These are phyloP conservation scores for Hypoxylon sp. DNA, from an alignment of 2,329 filamentous ascomycete genomes.

Conservation along the genomic window DNA sequence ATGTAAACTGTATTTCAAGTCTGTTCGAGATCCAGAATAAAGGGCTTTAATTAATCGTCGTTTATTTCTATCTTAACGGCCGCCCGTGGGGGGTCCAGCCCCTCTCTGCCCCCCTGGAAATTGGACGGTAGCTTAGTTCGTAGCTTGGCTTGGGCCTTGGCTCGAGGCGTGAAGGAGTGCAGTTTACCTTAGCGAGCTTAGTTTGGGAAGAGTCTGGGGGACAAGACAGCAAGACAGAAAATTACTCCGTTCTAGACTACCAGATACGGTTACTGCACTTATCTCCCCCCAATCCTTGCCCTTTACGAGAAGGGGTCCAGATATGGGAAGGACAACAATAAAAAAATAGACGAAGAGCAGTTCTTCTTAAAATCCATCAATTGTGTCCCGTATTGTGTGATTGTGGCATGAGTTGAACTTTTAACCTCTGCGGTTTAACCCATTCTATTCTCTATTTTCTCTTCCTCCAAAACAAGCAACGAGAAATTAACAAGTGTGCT, in stretches of 20 bases:
- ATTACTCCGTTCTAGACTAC: conserved; percentile 25
- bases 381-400: too few relatives aligned
- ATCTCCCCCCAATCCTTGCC: conserved; percentile 29
- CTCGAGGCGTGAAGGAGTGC: too few relatives aligned
- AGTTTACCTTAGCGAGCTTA: too few relatives aligned
- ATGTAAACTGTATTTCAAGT: conserved; percentile 13
- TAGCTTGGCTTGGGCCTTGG: conserved; percentile 15
- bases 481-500: conserved; percentile 9
- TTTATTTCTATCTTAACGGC: conserved; percentile 17
- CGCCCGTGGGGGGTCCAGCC: conserved; percentile 27
- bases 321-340: conserved; percentile 4
- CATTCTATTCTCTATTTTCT: conserved; percentile 1
- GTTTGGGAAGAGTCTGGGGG: too few relatives aligned
- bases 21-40: conserved; percentile 11
- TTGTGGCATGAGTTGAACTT: conserved; percentile 2
- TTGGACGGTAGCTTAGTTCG: conserved; percentile 30
- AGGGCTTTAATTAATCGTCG: not conserved
- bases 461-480: conserved; percentile 14
- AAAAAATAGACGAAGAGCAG: conserved; percentile 17
- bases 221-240: conserved; percentile 20
- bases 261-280: conserved; percentile 31
- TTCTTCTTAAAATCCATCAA: conserved; percentile 25
- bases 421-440: too few relatives aligned
- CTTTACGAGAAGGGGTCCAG: conserved; percentile 13
- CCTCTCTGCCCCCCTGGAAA: conserved; percentile 25